Conservation (phyloP, 257 asterid species). For the Forsythia viridissima region DNA sequence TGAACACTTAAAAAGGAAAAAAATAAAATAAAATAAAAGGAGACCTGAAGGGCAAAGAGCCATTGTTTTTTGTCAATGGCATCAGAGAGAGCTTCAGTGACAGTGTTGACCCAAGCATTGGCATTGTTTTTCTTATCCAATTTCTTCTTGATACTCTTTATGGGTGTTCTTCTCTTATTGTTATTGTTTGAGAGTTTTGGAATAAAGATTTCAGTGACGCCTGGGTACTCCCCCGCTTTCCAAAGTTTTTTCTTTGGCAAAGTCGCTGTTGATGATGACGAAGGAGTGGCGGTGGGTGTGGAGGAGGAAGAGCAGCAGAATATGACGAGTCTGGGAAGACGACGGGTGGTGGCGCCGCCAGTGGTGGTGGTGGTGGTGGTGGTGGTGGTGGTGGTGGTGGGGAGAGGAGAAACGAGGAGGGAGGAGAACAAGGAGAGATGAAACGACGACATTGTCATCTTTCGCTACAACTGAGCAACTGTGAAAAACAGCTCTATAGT, state of each 20-base stretch:
- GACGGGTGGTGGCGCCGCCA: slow-evolving; percentile 21
- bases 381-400: slow-evolving; percentile 21
- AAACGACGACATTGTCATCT: slow-evolving; percentile 31
- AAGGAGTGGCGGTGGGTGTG: slow-evolving; percentile 20
- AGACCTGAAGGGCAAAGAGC: slow-evolving; percentile 73
- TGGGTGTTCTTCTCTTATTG: slow-evolving; percentile 45
- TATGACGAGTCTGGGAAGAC: slow-evolving; percentile 29
- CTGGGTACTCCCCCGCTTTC: slow-evolving; percentile 81
- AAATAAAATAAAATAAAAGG: neutral
- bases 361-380: slow-evolving; percentile 9
- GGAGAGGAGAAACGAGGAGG: slow-evolving; percentile 38
- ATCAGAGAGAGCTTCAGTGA: slow-evolving; percentile 77
- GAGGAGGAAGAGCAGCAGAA: slow-evolving; percentile 27
- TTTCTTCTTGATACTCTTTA: slow-evolving; percentile 73
- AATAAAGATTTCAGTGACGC: slow-evolving; percentile 36
- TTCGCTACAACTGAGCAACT: neutral
- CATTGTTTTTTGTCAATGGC: slow-evolving; percentile 67
- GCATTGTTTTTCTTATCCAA: slow-evolving; percentile 53
- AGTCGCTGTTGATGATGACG: slow-evolving; percentile 22
- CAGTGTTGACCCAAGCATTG: slow-evolving; percentile 72
- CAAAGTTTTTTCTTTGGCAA: slow-evolving; percentile 54
- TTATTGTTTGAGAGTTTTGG: slow-evolving; percentile 30
- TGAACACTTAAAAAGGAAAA: neutral
- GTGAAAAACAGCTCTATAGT: neutral
- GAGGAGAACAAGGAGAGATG: slow-evolving; percentile 54